A percentile compares a stretch with the other conserved stretches of the same genome.
These are phyloP conservation scores for Pelargonium cotyledonis DNA, from an alignment of 441 rosid species.

Conservation along the genomic window DNA sequence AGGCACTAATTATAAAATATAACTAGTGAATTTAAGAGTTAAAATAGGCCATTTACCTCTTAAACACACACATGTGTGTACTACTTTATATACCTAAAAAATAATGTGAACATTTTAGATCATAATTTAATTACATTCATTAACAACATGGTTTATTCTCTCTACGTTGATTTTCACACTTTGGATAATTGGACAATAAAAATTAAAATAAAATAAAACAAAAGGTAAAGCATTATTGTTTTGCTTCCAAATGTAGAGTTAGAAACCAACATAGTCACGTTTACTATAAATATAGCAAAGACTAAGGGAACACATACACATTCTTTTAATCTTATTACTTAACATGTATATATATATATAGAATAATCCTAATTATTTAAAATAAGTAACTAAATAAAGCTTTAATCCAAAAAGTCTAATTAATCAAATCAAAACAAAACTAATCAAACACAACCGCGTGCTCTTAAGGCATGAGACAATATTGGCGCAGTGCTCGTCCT, in stretches of 20 bases:
- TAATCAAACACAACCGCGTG: background rate
- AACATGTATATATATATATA: background rate
- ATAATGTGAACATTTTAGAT: too few species aligned
- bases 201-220: background rate
- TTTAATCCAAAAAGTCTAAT: background rate
- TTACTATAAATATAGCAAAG: background rate
- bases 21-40: too few species aligned
- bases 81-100: too few species aligned
- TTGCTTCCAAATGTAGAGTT: conserved; percentile 1
- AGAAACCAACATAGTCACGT: conserved; percentile 1
- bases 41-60: too few species aligned
- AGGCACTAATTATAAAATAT: too few species aligned
- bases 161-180: background rate
- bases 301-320: conserved; percentile 2
- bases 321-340: background rate
- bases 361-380: background rate
- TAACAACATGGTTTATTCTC: too few species aligned
- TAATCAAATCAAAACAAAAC: too few species aligned
- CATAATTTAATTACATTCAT: too few species aligned
- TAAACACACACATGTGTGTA: too few species aligned
- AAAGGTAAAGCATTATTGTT: background rate
- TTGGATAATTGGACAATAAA: too few species aligned
- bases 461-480: background rate
- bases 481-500: background rate
- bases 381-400: background rate